Percentiles rank a stretch among this genome's conserved stretches.
These are phyloP conservation scores for Ophiostoma tasmaniense DNA, from an alignment of 2,329 filamentous ascomycete genomes.

Conservation along the genomic window DNA sequence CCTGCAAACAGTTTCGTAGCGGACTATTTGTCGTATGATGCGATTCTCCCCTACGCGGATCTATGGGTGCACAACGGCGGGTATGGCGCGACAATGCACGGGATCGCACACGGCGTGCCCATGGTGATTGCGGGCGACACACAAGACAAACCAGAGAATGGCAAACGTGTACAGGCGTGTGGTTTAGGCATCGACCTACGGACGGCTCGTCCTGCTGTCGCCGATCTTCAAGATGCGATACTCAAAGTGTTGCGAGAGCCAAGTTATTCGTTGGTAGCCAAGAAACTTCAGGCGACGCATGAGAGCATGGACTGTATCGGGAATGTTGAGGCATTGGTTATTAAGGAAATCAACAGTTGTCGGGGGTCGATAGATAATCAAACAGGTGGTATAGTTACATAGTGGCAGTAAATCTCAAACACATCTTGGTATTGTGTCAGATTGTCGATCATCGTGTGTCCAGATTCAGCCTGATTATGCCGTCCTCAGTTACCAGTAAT, in stretches of 20 bases:
- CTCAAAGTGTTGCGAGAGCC: conserved; percentile 25
- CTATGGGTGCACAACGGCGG: conserved; percentile 35
- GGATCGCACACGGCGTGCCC: conserved; percentile 33
- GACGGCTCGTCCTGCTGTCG: conserved; percentile 23
- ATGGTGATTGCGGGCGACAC: conserved; percentile 35
- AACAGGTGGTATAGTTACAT: neutral
- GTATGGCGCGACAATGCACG: conserved; percentile 34
- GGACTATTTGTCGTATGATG: conserved; percentile 34
- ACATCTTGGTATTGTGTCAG: neutral
- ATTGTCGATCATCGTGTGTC: neutral
- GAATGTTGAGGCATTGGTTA: conserved; percentile 23
- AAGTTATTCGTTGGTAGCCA: conserved; percentile 21
- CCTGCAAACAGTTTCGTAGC: conserved; percentile 29
- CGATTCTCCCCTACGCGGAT: conserved; percentile 30
- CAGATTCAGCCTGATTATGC: conserved; percentile 6
- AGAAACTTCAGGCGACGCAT: conserved; percentile 25
- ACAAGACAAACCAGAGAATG: conserved; percentile 35
- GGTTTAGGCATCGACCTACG: conserved; percentile 30
- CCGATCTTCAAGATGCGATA: conserved; percentile 26
- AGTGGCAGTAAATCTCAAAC: neutral
- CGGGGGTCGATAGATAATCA: neutral
- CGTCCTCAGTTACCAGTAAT: neutral
- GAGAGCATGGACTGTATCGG: conserved; percentile 26
- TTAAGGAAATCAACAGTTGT: neutral
- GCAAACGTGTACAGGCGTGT: conserved; percentile 28